Base-by-base conservation (phyloP, 441 rosid genomes). In the Monsonia emarginata region DNA sequence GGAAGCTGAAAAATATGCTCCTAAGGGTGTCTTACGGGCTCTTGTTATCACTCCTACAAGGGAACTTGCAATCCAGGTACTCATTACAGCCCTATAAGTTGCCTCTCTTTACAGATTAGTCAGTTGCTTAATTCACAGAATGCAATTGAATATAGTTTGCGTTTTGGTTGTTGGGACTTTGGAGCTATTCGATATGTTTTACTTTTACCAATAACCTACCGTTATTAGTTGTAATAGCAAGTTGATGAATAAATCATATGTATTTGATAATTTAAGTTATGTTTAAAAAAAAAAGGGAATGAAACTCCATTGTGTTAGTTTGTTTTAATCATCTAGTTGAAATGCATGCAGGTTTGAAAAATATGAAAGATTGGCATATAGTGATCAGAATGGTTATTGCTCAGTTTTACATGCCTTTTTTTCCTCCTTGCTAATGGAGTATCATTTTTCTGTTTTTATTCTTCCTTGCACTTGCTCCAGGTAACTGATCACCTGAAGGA, bases 31-130 rank as follows among this genome's bases (percentile, higher is more conserved):
- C 80, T 75, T 91, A 66, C 87, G 99, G 30, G 97, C 96, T 68
- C 91, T 94, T 14, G 83, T 94, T 52, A 86, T 91, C 71, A 86
- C 99, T 72, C 99, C 99, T 21, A 91, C 97, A 1, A 88, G 99
- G 73, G 99, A 94, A 74, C 96, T 90, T 67, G 92, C 95, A 36
- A 80, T 94, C 65, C 99, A 94, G 92, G 98, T 85, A 79, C 61
- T 64, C 58, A 62, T 62, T 14, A 28, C 31, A 44, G 21, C 38
- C 69, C 34, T 65, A 62, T 71, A 48, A 38, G 67, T 75, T 66
- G 67, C 56, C 65, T 74, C 31, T 69, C 27, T 64, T 16, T 38
- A 57, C 25, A 34, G 52, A 69, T 63, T 14, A 61, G 59, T 32
- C 13, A 34, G 46, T 28, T 42, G 19, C 38, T 66, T 22, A 40